These are phyloP conservation scores for Candida manassasensis DNA, from an alignment of 805 yeast species.

Conservation along the genomic window DNA sequence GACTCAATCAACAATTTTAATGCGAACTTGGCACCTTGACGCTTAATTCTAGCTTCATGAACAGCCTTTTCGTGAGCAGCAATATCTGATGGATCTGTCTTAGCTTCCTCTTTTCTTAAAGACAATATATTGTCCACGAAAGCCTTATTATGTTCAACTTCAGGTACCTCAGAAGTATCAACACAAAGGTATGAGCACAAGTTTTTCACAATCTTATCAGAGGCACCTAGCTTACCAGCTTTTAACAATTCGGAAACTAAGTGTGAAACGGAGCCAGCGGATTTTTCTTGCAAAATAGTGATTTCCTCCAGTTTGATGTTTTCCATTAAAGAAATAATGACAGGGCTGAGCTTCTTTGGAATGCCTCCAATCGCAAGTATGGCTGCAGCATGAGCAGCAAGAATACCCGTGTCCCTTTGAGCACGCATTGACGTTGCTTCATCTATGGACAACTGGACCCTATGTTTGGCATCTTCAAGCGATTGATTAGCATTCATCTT, in stretches of 20 bases:
- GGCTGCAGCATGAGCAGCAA: constrained; percentile 77
- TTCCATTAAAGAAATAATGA: constrained; percentile 88
- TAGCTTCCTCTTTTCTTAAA: constrained; percentile 71
- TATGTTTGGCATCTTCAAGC: constrained; percentile 70
- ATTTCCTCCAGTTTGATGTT: constrained; percentile 76
- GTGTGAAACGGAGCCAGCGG: constrained; percentile 64
- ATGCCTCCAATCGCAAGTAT: constrained; percentile 55
- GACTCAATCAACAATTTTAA: constrained; percentile 52
- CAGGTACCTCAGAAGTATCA: constrained; percentile 94
- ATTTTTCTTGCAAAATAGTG: constrained; percentile 58
- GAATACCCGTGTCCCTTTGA: constrained; percentile 53
- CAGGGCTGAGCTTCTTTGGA: constrained; percentile 86
- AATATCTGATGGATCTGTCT: constrained; percentile 55
- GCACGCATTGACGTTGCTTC: constrained; percentile 56
- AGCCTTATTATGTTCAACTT: constrained; percentile 62
- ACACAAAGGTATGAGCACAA: constrained; percentile 91
- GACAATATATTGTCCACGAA: constrained; percentile 60
- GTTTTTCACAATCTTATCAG: constrained; percentile 86
- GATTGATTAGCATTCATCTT: constrained; percentile 69
- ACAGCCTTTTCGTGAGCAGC: constrained; percentile 59
- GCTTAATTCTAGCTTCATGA: constrained; percentile 70
- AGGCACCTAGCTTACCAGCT: constrained; percentile 62
- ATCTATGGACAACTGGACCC: constrained; percentile 60
- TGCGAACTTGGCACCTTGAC: constrained; percentile 77
- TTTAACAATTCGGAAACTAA: constrained; percentile 57